Evolutionary conservation across 2,329 filamentous ascomycete genomes (phyloP).

Genomic region (Curvularia lunata): DNA sequence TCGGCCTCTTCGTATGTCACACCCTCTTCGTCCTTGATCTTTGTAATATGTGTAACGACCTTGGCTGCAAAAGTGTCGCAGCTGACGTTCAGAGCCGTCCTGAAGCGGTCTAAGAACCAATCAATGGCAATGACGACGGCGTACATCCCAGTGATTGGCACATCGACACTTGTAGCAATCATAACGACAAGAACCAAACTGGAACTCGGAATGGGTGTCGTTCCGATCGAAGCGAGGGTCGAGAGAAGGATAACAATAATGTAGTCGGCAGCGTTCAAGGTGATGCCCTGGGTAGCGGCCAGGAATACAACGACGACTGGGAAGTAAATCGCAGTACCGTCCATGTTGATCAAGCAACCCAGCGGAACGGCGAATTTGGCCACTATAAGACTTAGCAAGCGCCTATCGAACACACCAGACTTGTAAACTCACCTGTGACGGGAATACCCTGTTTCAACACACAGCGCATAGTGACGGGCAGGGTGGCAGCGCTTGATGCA

Average conservation of each 20-base stretch:
- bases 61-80: conserved; percentile 58
- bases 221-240: conserved; percentile 60
- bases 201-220: conserved; percentile 61
- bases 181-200: conserved; percentile 61
- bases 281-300: conserved; percentile 58
- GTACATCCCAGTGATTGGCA: conserved; percentile 59
- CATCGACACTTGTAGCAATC: conserved; percentile 56
- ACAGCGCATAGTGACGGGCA: conserved; percentile 58
- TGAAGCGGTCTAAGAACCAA: conserved; percentile 64
- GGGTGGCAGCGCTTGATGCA: conserved; percentile 60
- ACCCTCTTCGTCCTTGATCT: conserved; percentile 42
- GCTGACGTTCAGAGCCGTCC: conserved; percentile 59
- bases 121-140: conserved; percentile 62
- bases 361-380: conserved; percentile 57
- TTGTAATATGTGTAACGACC: conserved; percentile 52
- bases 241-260: conserved; percentile 58
- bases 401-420: not conserved
- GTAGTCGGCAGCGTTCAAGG: conserved; percentile 55
- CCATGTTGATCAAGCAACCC: conserved; percentile 52
- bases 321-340: conserved; percentile 61
- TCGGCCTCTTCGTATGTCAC: conserved; percentile 19
- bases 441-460: conserved; percentile 52
- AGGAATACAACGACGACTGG: conserved; percentile 61
- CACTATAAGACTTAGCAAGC: conserved; percentile 27
- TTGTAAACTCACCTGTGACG: conserved; percentile 31